Evolutionary conservation across 2,329 filamentous ascomycete genomes (phyloP).

Genomic region (Apiospora kogelbergensis): DNA sequence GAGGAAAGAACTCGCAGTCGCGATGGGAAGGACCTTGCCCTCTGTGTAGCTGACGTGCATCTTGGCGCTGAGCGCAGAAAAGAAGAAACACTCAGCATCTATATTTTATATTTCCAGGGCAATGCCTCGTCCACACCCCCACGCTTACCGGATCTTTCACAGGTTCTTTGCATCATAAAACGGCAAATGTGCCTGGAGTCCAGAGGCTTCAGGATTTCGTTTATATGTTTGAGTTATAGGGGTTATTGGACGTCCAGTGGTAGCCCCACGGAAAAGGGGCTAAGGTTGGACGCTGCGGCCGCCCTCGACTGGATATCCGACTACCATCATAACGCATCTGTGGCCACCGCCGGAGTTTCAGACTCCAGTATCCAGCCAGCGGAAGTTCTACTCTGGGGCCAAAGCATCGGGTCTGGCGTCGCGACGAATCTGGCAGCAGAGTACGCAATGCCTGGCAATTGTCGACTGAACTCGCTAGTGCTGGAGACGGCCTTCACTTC

Average conservation of each 20-base stretch:
- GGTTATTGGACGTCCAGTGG: slow-evolving; percentile 80
- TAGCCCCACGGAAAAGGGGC: slow-evolving; percentile 67
- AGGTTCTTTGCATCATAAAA: slow-evolving; percentile 46
- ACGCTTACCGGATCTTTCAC: slow-evolving; percentile 56
- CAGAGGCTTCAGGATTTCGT: slow-evolving; percentile 38
- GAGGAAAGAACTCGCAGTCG: slow-evolving; percentile 59
- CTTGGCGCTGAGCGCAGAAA: slow-evolving; percentile 18
- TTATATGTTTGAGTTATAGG: slow-evolving; percentile 62
- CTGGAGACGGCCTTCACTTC: slow-evolving; percentile 77
- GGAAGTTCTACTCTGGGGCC: slow-evolving; percentile 68
- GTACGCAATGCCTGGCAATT: slow-evolving; percentile 36
- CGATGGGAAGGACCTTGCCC: slow-evolving; percentile 65
- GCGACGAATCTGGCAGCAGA: slow-evolving; percentile 60
- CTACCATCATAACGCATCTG: slow-evolving; percentile 30
- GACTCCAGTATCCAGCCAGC: slow-evolving; percentile 19
- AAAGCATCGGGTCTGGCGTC: slow-evolving; percentile 74
- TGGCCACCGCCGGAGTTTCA: neutral
- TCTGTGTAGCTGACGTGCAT: slow-evolving; percentile 52
- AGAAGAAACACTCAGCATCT: slow-evolving; percentile 37
- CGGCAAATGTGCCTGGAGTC: slow-evolving; percentile 34
- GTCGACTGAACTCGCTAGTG: slow-evolving; percentile 51
- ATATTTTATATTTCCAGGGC: slow-evolving; percentile 59
- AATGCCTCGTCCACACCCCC: slow-evolving; percentile 61
- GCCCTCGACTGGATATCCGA: slow-evolving; percentile 61
- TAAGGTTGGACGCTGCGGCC: slow-evolving; percentile 67